Evolutionary conservation across 495 filamentous ascomycete genomes (phyloP), one percentile per base, ranked within the genome.

Genomic region (Aspergillus nidulans): DNA sequence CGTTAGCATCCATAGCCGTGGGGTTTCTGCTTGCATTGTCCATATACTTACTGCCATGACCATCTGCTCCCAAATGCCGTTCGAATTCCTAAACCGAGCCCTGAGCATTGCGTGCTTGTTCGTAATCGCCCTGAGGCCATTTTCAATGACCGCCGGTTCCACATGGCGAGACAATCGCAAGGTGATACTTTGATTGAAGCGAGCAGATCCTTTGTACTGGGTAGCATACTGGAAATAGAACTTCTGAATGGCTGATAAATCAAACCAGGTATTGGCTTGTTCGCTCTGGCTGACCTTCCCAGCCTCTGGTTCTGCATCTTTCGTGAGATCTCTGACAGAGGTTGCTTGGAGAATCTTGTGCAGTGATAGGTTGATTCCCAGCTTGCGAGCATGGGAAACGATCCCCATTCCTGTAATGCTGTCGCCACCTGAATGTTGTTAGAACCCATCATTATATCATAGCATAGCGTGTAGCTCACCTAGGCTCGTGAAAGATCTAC

Each of bases 181-280:
- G 2, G 86, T 73, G 32, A 88, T 76, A 61, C 86, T 89, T 58
- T 87, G 85, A 60, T 90, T 89, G 65, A 87, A 91, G 24, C 85
- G 81, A 36, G 63, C 60, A 0, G 28, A 57, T 21, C 80, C 81
- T 52, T 78, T 74, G 26, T 73, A 77, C 1, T 77, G 68, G n/a
- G 63, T 57, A 0, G 68, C 63, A 15, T 66, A 67, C 21, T 84
- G 69, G 53, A 77, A 72, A 52, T 72, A 78, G 8, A 79, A 59
- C 23, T 63, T 62, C 55, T 79, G 76, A 28, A 78, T 69, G 16
- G 76, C 74, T 7, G 75, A 75, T 15, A 78, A 23, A n/a, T n/a
- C n/a, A n/a, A n/a, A n/a, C n/a, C n/a, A n/a, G n/a, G n/a, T n/a
- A n/a, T n/a, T n/a, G n/a, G n/a, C n/a, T n/a, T n/a, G n/a, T n/a